Conservation (phyloP, 192 early-diverging fungal genomes). For the Backusella morwellensis region DNA sequence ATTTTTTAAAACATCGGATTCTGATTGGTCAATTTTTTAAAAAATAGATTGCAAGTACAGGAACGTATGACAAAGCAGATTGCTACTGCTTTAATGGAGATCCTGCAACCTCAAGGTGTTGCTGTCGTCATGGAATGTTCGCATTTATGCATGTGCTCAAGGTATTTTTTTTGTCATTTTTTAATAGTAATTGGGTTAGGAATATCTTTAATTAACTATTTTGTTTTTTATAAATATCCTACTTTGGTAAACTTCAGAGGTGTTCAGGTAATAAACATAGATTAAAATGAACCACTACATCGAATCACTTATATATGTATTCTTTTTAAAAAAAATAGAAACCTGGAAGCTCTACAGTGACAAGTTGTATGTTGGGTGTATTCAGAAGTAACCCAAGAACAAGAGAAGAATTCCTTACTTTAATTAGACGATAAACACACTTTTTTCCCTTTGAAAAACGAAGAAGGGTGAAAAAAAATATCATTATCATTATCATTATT, state of each 20-base stretch:
- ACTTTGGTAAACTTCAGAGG: not conserved
- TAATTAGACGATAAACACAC: conserved; percentile 51
- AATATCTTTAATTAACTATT: not conserved
- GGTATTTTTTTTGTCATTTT: conserved; percentile 5
- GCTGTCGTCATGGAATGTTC: conserved; percentile 97
- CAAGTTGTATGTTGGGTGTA: conserved; percentile 91
- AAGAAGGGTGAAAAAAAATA: not conserved
- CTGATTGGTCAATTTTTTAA: not conserved
- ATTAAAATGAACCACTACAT: not conserved
- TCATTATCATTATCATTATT: not conserved
- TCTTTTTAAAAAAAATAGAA: conserved; percentile 55
- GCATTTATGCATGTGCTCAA: conserved; percentile 50
- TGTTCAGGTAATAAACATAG: conserved; percentile 14
- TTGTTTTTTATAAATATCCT: not conserved
- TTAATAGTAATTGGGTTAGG: not conserved
- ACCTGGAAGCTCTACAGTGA: conserved; percentile 92
- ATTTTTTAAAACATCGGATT: not conserved
- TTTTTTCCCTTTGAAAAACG: not conserved
- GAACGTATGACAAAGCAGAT: conserved; percentile 99
- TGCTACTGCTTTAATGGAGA: conserved; percentile 84
- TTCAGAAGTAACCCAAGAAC: conserved; percentile 92
- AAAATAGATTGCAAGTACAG: conserved; percentile 85
- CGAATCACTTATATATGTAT: not conserved
- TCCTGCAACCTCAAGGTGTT: conserved; percentile 93
- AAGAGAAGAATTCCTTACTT: conserved; percentile 93